phyloP scores from a whole-genome alignment of 371 early-diverging fungal species.

The Syncephalastrum monosporum region DNA sequence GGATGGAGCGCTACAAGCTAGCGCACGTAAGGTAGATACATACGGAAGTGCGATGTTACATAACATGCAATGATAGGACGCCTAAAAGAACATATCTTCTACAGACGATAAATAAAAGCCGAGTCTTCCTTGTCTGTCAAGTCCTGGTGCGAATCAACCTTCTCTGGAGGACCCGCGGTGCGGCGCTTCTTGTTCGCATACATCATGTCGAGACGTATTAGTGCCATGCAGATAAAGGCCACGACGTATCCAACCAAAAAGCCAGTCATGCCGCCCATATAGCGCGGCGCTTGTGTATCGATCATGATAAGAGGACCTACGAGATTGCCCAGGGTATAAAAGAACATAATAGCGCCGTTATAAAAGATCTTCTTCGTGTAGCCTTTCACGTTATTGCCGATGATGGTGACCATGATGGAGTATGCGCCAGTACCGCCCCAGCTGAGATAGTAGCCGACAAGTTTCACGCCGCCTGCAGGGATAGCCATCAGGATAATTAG shows the following conservation, averaged over 20 bases:
- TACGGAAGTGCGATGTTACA: too few relatives aligned
- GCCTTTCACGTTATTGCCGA: slow-evolving; percentile 17
- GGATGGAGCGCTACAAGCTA: too few relatives aligned
- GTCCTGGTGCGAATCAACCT: slow-evolving; percentile 12
- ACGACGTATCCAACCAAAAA: slow-evolving; percentile 10
- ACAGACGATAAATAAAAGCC: slow-evolving; percentile 27
- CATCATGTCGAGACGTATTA: slow-evolving; percentile 19
- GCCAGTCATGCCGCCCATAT: slow-evolving; percentile 16
- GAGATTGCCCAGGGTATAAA: slow-evolving; percentile 16
- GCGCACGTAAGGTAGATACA: too few relatives aligned
- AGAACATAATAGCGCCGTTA: slow-evolving; percentile 25
- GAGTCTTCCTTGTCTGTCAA: slow-evolving; percentile 20
- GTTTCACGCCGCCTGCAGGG: slow-evolving; percentile 21
- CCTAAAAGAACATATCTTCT: neutral
- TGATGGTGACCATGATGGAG: slow-evolving; percentile 20
- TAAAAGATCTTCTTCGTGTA: slow-evolving; percentile 22
- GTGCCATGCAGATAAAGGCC: slow-evolving; percentile 8
- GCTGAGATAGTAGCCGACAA: slow-evolving; percentile 27
- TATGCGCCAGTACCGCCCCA: slow-evolving; percentile 25
- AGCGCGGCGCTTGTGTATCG: slow-evolving; percentile 13
- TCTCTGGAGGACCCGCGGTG: slow-evolving; percentile 4
- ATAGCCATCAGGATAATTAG: slow-evolving; percentile 27
- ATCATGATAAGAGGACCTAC: slow-evolving; percentile 18
- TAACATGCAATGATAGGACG: too few relatives aligned
- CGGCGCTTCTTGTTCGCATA: slow-evolving; percentile 16